phyloP scores from a whole-genome alignment of 1,139 yeast species.

The Dujonia santamariae region DNA sequence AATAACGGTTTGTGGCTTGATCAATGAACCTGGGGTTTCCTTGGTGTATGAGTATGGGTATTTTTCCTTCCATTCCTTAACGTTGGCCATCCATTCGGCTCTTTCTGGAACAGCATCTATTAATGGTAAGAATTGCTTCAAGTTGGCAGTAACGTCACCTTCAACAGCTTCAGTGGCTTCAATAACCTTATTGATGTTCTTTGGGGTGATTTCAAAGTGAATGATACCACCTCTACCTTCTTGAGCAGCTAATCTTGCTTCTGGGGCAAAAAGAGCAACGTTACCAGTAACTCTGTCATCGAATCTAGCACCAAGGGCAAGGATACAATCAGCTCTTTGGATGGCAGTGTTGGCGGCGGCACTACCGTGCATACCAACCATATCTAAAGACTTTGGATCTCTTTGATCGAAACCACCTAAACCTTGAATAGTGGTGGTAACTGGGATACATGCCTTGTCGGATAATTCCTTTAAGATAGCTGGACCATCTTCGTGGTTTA shows the following conservation, averaged over 20 bases:
- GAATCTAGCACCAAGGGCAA: conserved; percentile 95
- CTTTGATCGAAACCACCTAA: conserved; percentile 92
- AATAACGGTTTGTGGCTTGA: conserved; percentile 92
- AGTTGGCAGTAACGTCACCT: conserved; percentile 87
- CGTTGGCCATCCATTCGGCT: conserved; percentile 73
- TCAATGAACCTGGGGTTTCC: conserved; percentile 75
- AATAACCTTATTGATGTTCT: conserved; percentile 95
- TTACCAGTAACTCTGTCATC: conserved; percentile 97
- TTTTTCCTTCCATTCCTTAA: conserved; percentile 78
- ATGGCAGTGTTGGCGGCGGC: conserved; percentile 94
- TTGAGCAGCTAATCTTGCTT: conserved; percentile 81
- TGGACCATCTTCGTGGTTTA: conserved; percentile 82
- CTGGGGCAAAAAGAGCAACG: conserved; percentile 88
- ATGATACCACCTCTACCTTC: conserved; percentile 93
- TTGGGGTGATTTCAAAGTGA: conserved; percentile 94
- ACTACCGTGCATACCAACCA: conserved; percentile 98
- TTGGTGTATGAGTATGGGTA: conserved; percentile 80
- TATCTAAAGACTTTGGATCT: conserved; percentile 86
- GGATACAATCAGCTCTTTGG: conserved; percentile 87
- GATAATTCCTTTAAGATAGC: conserved; percentile 74
- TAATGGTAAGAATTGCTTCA: conserved; percentile 69
- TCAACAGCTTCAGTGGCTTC: conserved; percentile 96
- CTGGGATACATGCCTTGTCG: conserved; percentile 90
- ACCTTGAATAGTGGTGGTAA: conserved; percentile 91
- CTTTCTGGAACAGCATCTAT: conserved; percentile 61